Conservation (phyloP, 2,329 filamentous ascomycete genomes). For the Fusarium transvaalense region DNA sequence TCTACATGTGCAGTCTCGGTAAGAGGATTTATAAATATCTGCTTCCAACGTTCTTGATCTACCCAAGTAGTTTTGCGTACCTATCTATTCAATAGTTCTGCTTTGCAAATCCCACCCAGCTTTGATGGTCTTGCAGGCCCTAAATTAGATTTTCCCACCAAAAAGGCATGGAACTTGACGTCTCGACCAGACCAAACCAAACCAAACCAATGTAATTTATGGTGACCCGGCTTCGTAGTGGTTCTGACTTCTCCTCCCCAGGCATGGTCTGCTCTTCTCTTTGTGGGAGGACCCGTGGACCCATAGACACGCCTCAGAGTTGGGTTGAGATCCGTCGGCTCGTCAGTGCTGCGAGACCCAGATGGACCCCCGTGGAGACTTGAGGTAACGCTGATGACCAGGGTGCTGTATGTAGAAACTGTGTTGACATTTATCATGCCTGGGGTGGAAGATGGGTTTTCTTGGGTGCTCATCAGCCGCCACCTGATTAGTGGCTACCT, state of each 20-base stretch:
- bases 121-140: slow-evolving; percentile 14
- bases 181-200: slow-evolving; percentile 9
- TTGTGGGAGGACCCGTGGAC: slow-evolving; percentile 49
- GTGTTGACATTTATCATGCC: slow-evolving; percentile 45
- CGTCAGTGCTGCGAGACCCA: slow-evolving; percentile 57
- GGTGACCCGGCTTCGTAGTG: slow-evolving; percentile 35
- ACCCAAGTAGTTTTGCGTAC: not conserved
- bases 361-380: slow-evolving; percentile 55
- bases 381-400: slow-evolving; percentile 51
- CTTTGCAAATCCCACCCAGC: slow-evolving; percentile 4
- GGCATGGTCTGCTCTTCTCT: slow-evolving; percentile 37
- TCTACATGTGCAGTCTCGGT: not conserved
- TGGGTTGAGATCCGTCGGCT: slow-evolving; percentile 56
- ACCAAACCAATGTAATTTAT: slow-evolving; percentile 20
- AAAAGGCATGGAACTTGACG: slow-evolving; percentile 18
- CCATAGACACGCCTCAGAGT: slow-evolving; percentile 52
- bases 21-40: not conserved
- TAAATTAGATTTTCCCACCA: slow-evolving; percentile 23
- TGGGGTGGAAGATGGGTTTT: not conserved
- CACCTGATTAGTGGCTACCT: slow-evolving; percentile 46
- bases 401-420: slow-evolving; percentile 52
- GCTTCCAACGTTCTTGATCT: slow-evolving; percentile 6
- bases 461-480: slow-evolving; percentile 17
- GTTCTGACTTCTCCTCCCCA: slow-evolving; percentile 23
- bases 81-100: no score